phyloP scores from a whole-genome alignment of 2,329 filamentous ascomycete genomes.

The Beauveria sp. region DNA sequence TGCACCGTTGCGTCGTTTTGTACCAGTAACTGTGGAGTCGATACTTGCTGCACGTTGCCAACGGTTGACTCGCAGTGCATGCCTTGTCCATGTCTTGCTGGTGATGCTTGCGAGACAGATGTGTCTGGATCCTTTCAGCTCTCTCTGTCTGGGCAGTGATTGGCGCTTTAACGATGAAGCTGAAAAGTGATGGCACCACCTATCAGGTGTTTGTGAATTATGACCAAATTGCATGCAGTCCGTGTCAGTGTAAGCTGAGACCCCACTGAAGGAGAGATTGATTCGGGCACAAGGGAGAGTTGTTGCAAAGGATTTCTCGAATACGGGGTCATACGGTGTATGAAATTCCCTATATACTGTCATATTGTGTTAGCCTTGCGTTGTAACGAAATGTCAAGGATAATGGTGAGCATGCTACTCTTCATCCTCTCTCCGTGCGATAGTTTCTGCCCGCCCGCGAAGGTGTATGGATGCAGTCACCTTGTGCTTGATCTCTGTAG shows the following conservation, averaged over 20 bases:
- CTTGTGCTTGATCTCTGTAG: no score
- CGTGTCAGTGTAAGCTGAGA: background rate
- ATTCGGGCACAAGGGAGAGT: no score
- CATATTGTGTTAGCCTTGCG: background rate
- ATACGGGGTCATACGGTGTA: no score
- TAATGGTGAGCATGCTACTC: background rate
- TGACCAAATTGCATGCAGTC: background rate
- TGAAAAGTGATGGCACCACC: background rate
- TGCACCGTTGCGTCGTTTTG: no score
- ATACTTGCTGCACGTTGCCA: no score
- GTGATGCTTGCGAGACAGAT: background rate
- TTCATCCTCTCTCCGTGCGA: conserved; percentile 3
- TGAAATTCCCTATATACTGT: no score
- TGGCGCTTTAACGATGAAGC: background rate
- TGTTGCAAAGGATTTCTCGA: no score
- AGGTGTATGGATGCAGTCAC: background rate
- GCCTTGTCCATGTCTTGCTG: background rate
- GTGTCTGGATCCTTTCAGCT: background rate
- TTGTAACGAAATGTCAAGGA: background rate
- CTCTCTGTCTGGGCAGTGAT: background rate
- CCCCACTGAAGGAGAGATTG: background rate
- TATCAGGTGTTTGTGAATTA: background rate
- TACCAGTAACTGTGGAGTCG: no score
- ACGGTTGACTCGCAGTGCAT: background rate
- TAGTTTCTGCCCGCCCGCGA: background rate